These are phyloP conservation scores for Piper longum DNA, from an alignment of 164 flowering plant genomes.

Conservation along the genomic window DNA sequence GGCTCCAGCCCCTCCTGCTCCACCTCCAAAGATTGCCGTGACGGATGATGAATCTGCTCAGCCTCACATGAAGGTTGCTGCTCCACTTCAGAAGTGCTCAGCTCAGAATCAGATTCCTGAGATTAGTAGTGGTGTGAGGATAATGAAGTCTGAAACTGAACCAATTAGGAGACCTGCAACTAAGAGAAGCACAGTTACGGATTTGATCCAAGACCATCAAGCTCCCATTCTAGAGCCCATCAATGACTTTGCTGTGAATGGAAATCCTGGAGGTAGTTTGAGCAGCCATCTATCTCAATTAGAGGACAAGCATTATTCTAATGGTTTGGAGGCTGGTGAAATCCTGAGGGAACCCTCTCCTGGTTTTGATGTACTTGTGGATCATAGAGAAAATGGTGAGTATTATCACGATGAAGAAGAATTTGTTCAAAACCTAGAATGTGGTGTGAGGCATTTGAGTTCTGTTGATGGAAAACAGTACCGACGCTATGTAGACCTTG, in stretches of 20 bases:
- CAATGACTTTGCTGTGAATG: constrained; percentile 18
- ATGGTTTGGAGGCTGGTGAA: constrained; percentile 61
- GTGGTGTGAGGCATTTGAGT: constrained; percentile 29
- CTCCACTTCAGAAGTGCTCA: constrained; percentile 21
- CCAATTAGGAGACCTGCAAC: constrained; percentile 11
- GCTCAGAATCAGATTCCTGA: constrained; percentile 28
- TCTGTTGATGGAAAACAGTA: constrained; percentile 29
- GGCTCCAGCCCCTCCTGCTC: constrained; percentile 13
- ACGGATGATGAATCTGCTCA: constrained; percentile 19
- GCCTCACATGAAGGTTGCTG: constrained; percentile 22
- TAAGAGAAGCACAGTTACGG: constrained; percentile 11
- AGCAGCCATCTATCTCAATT: constrained; percentile 20
- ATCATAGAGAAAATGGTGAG: constrained; percentile 47
- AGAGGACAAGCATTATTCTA: constrained; percentile 31
- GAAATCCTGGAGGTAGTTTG: constrained; percentile 18
- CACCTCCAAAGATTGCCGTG: constrained; percentile 11
- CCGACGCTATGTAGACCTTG: constrained; percentile 26
- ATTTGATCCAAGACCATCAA: constrained; percentile 6
- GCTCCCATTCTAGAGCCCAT: constrained; percentile 18
- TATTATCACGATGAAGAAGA: constrained; percentile 54
- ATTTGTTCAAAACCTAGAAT: constrained; percentile 27
- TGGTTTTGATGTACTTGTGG: constrained; percentile 97
- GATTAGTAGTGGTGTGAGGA: constrained; percentile 5
- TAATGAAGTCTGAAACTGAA: constrained; percentile 13
- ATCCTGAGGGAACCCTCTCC: constrained; percentile 69